Conservation (phyloP, 2,329 filamentous ascomycete genomes). For the Fragosphaeria purpurea region DNA sequence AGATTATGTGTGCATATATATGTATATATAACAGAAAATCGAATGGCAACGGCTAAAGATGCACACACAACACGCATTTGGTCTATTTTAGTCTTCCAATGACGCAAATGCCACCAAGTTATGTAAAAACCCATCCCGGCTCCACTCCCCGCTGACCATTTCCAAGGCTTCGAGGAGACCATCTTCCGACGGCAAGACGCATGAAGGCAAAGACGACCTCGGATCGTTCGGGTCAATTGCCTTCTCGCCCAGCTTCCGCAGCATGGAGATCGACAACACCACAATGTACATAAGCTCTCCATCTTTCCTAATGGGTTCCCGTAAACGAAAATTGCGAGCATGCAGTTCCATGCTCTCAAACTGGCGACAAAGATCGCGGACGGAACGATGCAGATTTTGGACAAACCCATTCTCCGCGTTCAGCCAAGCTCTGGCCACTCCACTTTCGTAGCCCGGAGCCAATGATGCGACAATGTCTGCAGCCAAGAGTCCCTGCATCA, state of each 20-base stretch:
- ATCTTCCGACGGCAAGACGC: constrained; percentile 56
- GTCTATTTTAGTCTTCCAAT: constrained; percentile 25
- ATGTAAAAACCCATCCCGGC: constrained; percentile 55
- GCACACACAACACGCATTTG: too few species aligned
- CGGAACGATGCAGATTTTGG: constrained; percentile 64
- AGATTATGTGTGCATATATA: too few species aligned
- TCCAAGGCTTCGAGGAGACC: constrained; percentile 57
- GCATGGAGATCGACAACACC: constrained; percentile 54
- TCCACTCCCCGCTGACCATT: constrained; percentile 51
- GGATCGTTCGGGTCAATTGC: constrained; percentile 46
- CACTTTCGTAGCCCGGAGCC: constrained; percentile 51
- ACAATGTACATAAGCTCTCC: constrained; percentile 52
- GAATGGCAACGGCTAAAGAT: too few species aligned
- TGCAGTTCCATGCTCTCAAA: constrained; percentile 30
- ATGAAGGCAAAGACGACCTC: constrained; percentile 42
- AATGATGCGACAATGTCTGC: constrained; percentile 80
- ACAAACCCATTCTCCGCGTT: constrained; percentile 76
- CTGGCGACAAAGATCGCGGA: constrained; percentile 60
- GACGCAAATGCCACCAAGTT: constrained; percentile 57
- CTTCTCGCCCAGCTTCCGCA: constrained; percentile 62
- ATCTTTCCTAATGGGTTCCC: constrained; percentile 31
- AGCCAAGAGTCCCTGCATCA: constrained; percentile 86
- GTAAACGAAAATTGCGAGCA: constrained; percentile 20
- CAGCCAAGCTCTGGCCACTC: constrained; percentile 70
- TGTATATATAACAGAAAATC: too few species aligned